Conservation (phyloP, 495 filamentous ascomycete species). For the Penicillium silybi region DNA sequence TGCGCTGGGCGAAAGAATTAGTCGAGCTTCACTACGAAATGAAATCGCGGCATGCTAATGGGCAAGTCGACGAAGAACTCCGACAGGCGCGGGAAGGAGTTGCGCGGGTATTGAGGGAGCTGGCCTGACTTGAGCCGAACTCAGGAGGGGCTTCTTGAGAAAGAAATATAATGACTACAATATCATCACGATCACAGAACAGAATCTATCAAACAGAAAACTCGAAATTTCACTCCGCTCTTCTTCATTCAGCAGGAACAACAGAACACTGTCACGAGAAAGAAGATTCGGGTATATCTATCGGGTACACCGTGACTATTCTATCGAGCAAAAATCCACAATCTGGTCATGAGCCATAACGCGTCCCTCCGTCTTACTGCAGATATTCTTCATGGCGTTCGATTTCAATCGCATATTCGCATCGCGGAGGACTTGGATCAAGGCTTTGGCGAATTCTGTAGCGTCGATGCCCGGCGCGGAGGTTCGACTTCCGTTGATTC, state of each 20-base stretch:
- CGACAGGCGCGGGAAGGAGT: slow-evolving; percentile 44
- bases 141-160: too few species aligned
- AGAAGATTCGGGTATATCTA: slow-evolving; percentile 2
- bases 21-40: slow-evolving; percentile 55
- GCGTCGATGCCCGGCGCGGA: slow-evolving; percentile 29
- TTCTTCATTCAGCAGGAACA: not conserved
- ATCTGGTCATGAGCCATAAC: slow-evolving; percentile 22
- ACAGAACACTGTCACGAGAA: not conserved
- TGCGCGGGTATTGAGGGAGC: slow-evolving; percentile 35
- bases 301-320: not conserved
- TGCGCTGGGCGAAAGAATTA: slow-evolving; percentile 55
- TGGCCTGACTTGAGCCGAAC: slow-evolving; percentile 4
- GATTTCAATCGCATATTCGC: slow-evolving; percentile 12
- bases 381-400: slow-evolving; percentile 13
- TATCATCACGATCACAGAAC: not conserved
- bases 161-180: not conserved
- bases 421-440: slow-evolving; percentile 27
- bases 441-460: slow-evolving; percentile 26
- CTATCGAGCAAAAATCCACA: slow-evolving; percentile 12
- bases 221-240: not conserved
- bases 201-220: not conserved
- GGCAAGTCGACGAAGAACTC: slow-evolving; percentile 44
- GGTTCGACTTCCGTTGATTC: slow-evolving; percentile 41
- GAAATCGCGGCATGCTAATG: slow-evolving; percentile 40
- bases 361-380: slow-evolving; percentile 17